A percentile compares a stretch with the other conserved stretches of the same genome.
These are phyloP conservation scores for Pseudozyma sp. DNA, from an alignment of 1,284 basidiomycete species.

Conservation along the genomic window DNA sequence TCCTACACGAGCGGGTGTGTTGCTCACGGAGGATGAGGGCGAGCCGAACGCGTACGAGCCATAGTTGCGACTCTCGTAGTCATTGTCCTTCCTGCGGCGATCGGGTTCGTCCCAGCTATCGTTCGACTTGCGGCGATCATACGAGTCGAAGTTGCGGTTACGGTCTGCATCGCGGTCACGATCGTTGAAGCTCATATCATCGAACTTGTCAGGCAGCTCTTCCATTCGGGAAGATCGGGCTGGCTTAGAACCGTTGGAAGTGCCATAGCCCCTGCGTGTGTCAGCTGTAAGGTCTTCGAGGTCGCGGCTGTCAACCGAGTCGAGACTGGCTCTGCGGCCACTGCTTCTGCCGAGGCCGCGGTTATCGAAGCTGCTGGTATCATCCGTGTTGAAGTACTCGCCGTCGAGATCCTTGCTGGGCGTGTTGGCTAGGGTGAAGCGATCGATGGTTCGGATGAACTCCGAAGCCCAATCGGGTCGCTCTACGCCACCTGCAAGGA, in stretches of 20 bases:
- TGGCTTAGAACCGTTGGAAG: background rate
- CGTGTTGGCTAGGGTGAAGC: constrained; percentile 50
- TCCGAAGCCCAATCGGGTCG: constrained; percentile 48
- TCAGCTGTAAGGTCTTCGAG: constrained; percentile 4
- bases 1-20: constrained; percentile 33
- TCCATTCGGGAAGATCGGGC: constrained; percentile 20
- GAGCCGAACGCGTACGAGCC: constrained; percentile 45
- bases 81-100: constrained; percentile 18
- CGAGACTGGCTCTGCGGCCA: constrained; percentile 28
- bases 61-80: constrained; percentile 26
- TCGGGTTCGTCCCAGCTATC: constrained; percentile 23
- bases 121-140: background rate
- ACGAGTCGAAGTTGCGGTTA: too few species aligned
- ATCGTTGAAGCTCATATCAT: constrained; percentile 27
- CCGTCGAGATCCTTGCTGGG: constrained; percentile 51
- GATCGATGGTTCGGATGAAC: constrained; percentile 53
- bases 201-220: constrained; percentile 34
- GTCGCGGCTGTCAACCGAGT: constrained; percentile 47
- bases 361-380: constrained; percentile 38
- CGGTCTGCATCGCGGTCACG: constrained; percentile 1
- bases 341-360: constrained; percentile 30
- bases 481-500: constrained; percentile 58
- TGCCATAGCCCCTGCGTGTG: constrained; percentile 1
- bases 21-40: constrained; percentile 31
- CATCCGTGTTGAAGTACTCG: constrained; percentile 46